Percentiles rank a stretch among this genome's conserved stretches.
These are phyloP conservation scores for Trichocladium antarcticum DNA, from an alignment of 495 filamentous ascomycete genomes.

Conservation along the genomic window DNA sequence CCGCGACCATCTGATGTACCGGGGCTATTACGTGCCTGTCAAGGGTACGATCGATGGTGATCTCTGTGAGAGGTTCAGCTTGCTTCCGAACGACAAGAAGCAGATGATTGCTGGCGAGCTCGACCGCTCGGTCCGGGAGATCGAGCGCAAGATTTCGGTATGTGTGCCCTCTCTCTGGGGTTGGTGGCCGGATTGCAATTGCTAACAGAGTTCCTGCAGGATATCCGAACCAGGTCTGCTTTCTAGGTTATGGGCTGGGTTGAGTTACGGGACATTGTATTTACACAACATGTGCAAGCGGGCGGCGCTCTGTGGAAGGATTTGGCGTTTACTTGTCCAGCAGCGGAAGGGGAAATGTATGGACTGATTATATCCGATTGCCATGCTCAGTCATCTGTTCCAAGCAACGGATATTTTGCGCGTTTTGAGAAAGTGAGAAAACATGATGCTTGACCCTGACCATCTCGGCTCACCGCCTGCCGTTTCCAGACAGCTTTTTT, in stretches of 20 bases:
- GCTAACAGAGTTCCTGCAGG: background rate
- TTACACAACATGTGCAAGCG: background rate
- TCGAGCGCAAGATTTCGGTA: constrained; percentile 91
- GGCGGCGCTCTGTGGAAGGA: background rate
- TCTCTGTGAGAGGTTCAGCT: constrained; percentile 86
- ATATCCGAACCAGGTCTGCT: background rate
- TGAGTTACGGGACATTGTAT: background rate
- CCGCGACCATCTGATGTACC: constrained; percentile 87
- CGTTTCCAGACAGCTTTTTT: background rate
- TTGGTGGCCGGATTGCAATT: background rate
- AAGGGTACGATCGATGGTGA: constrained; percentile 99
- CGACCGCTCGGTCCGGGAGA: constrained; percentile 78
- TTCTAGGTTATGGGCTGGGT: background rate
- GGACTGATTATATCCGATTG: background rate
- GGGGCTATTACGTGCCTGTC: constrained; percentile 91
- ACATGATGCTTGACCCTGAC: too few relatives aligned
- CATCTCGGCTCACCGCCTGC: background rate
- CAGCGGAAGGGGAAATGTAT: background rate
- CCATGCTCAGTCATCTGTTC: background rate
- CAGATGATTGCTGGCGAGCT: constrained; percentile 80
- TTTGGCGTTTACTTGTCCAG: background rate
- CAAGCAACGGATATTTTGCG: too few relatives aligned
- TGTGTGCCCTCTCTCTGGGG: constrained; percentile 17
- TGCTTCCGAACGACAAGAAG: background rate
- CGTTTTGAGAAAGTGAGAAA: too few relatives aligned